Evolutionary conservation across 2,329 filamentous ascomycete species (phyloP).

Genomic region (Pyricularia pennisetigena): DNA sequence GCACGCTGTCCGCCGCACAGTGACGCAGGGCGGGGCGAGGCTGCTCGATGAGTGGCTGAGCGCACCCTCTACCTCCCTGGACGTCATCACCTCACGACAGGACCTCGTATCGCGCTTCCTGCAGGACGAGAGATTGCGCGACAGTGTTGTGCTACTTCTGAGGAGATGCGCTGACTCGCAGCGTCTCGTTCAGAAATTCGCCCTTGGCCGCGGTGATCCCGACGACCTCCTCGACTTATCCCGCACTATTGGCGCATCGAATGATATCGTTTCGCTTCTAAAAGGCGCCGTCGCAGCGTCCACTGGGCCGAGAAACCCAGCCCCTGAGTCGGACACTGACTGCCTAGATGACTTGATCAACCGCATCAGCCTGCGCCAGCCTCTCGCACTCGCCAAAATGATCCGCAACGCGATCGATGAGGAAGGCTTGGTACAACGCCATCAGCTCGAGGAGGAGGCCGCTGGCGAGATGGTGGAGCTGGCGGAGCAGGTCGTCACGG

Average conservation of each 20-base stretch:
- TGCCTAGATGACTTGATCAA: constrained; percentile 36
- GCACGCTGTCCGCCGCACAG: constrained; percentile 80
- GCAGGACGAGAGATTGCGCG: constrained; percentile 54
- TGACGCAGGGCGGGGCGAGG: constrained; percentile 83
- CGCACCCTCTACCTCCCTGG: constrained; percentile 78
- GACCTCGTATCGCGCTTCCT: constrained; percentile 74
- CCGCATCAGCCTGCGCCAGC: constrained; percentile 57
- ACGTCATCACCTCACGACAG: constrained; percentile 67
- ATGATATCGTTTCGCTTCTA: constrained; percentile 49
- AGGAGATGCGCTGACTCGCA: constrained; percentile 75
- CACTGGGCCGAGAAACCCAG: not conserved
- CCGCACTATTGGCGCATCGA: constrained; percentile 67
- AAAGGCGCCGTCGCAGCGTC: constrained; percentile 8
- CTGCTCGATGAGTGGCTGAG: constrained; percentile 75
- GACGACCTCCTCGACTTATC: constrained; percentile 83
- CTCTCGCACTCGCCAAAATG: constrained; percentile 55
- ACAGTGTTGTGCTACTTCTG: constrained; percentile 59
- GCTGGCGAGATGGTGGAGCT: constrained; percentile 61
- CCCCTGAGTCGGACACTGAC: constrained; percentile 6
- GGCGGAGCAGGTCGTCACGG: constrained; percentile 59
- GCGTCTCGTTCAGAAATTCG: constrained; percentile 87
- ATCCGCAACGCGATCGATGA: constrained; percentile 83
- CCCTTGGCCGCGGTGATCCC: constrained; percentile 80
- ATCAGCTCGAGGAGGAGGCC: constrained; percentile 65
- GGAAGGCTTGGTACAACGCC: constrained; percentile 74